Evolutionary conservation across 1,139 yeast species (phyloP), one percentile per base, ranked within the genome.

Genomic region (Saccharomyces uvarum): DNA sequence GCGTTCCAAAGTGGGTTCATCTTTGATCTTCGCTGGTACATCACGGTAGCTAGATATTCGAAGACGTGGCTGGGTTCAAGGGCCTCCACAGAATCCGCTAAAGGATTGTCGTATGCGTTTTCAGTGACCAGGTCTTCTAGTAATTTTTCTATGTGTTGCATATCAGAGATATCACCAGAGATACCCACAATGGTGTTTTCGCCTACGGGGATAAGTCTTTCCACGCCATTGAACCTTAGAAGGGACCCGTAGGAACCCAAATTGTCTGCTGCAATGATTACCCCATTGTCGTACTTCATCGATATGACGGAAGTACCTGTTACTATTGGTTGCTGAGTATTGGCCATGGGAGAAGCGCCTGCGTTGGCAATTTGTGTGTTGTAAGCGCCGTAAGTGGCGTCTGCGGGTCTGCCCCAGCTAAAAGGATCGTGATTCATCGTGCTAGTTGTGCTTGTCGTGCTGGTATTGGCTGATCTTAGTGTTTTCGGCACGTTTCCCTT

Each of bases 1-100:
- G 98, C 88, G 72, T 93, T 95, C 99, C 99, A 95, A 60, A 90
- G 78, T 26, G 99, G 99, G 70, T 95, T 82, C 93, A 95, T 84
- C 72, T 91, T 89, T 53, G 88, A 80, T 73, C 99, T 83, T 73
- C 98, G 83, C 63, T 81, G 78, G 74, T 95, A 95, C 78, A 91
- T 78, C 49, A 91, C 86, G 59, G 87, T 82, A 50, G 95, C 83
- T 62, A 95, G 77, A 70, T 90, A 93, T 69, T 88, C 95, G 71
- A 88, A 95, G 48, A 95, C 84, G 66, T 90, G 88, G 32, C 90
- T 83, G 9, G 98, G 96, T 61, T 86, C 80, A 68, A 91, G 77
- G 49, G 80, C 73, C 69, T 85, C 88, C 9, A 71, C 74, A n/a
- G 85, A 86, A 58, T 86, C 91, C 6, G 69, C 69, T 49, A 59